phyloP scores from a whole-genome alignment of 179 eudicot genomes.

The Silene noctiflora region DNA sequence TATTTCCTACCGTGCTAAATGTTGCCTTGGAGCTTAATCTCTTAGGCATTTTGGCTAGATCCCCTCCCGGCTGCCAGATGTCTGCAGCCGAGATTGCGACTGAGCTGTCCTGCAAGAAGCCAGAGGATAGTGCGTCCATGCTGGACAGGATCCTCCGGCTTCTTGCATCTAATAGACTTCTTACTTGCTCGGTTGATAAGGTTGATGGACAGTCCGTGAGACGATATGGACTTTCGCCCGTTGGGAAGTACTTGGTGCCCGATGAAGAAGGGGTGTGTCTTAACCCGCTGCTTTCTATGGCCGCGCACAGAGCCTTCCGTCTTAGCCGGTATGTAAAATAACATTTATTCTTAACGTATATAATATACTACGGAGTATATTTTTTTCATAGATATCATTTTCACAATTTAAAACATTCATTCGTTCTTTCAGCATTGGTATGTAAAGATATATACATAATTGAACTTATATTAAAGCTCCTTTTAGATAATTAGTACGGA shows the following conservation, averaged over 20 bases:
- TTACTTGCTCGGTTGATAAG: neutral
- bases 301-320: neutral
- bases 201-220: conserved; percentile 10
- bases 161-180: neutral
- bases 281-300: conserved; percentile 4
- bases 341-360: no score
- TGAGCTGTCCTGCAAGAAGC: neutral
- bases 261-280: conserved; percentile 10
- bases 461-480: no score
- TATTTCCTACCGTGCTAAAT: neutral
- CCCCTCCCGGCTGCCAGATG: neutral
- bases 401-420: neutral
- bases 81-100: conserved; percentile 1
- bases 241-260: neutral
- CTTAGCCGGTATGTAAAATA: conserved; percentile 8
- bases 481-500: no score
- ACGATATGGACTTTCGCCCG: conserved; percentile 12
- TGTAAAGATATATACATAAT: no score
- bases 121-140: neutral
- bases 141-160: neutral
- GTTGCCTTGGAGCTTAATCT: conserved; percentile 8
- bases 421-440: no score
- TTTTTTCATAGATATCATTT: no score
- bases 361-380: no score
- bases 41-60: neutral